These are phyloP conservation scores for Fistulina hepatica DNA, from an alignment of 1,284 basidiomycete genomes.

Conservation along the genomic window DNA sequence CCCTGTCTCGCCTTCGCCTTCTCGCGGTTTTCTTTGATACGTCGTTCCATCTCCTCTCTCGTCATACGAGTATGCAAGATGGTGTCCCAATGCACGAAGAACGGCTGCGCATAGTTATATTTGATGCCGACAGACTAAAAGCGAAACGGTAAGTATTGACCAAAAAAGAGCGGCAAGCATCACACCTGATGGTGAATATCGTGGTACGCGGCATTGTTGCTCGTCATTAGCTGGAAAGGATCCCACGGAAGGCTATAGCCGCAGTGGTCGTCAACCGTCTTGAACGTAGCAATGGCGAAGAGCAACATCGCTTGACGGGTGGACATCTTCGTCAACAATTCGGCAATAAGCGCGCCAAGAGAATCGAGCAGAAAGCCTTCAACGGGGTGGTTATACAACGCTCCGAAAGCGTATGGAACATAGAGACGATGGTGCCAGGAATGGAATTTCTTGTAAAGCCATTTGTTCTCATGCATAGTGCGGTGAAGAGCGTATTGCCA, in stretches of 20 bases:
- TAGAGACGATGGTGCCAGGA: slow-evolving; percentile 95
- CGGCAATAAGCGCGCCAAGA: slow-evolving; percentile 72
- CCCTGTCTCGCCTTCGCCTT: slow-evolving; percentile 10
- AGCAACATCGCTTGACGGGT: slow-evolving; percentile 80
- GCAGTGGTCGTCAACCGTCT: slow-evolving; percentile 98
- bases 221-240: slow-evolving; percentile 76
- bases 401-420: slow-evolving; percentile 94
- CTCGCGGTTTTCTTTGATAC: slow-evolving; percentile 18
- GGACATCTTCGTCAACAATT: slow-evolving; percentile 60
- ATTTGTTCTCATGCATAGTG: slow-evolving; percentile 84
- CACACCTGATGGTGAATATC: slow-evolving; percentile 92
- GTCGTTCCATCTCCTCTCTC: slow-evolving; percentile 47
- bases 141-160: slow-evolving; percentile 5
- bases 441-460: slow-evolving; percentile 87
- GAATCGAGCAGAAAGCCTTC: slow-evolving; percentile 92
- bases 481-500: slow-evolving; percentile 99
- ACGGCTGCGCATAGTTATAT: slow-evolving; percentile 93
- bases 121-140: slow-evolving; percentile 81
- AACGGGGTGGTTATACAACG: slow-evolving; percentile 95
- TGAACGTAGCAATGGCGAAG: slow-evolving; percentile 78
- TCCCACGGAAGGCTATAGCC: slow-evolving; percentile 88
- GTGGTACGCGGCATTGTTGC: slow-evolving; percentile 97
- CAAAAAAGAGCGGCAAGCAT: slow-evolving; percentile 6
- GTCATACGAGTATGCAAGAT: slow-evolving; percentile 79
- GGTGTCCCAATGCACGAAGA: slow-evolving; percentile 82